A percentile compares a stretch with the other conserved stretches of the same genome.
These are phyloP conservation scores for Aspergillus puulaauensis DNA, from an alignment of 2,329 filamentous ascomycete genomes.

Conservation along the genomic window DNA sequence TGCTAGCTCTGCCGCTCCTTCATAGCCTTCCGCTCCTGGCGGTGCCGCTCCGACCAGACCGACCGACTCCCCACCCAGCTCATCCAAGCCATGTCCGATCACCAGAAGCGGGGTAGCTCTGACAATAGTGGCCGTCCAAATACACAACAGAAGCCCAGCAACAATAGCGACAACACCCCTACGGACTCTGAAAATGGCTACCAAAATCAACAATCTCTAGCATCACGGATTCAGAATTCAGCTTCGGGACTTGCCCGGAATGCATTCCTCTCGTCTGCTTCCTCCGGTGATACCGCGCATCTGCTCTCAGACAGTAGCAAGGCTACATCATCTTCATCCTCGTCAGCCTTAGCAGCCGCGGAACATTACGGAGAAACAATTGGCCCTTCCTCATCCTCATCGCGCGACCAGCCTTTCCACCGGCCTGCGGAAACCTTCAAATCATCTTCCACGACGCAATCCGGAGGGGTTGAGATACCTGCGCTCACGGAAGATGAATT, in stretches of 20 bases:
- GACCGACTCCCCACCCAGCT: slow-evolving; percentile 5
- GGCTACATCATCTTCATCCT: slow-evolving; percentile 17
- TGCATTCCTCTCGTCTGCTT: slow-evolving; percentile 26
- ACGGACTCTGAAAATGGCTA: slow-evolving; percentile 7
- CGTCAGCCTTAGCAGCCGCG: slow-evolving; percentile 20
- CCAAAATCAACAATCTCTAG: slow-evolving; percentile 23
- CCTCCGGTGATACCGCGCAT: slow-evolving; percentile 23
- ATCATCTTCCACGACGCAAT: slow-evolving; percentile 12
- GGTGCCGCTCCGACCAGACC: slow-evolving; percentile 2
- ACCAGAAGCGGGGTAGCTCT: slow-evolving; percentile 23
- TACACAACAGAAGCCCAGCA: slow-evolving; percentile 5
- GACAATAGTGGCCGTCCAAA: slow-evolving; percentile 14
- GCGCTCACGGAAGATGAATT: slow-evolving; percentile 25
- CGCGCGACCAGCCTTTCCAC: neutral
- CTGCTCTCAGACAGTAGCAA: slow-evolving; percentile 23
- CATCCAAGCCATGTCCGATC: slow-evolving; percentile 16
- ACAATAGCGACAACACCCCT: slow-evolving; percentile 4
- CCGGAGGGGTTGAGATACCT: slow-evolving; percentile 20
- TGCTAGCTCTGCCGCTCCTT: slow-evolving; percentile 1
- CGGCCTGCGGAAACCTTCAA: slow-evolving; percentile 23
- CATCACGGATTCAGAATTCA: slow-evolving; percentile 32
- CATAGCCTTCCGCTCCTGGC: neutral
- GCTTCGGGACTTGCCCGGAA: slow-evolving; percentile 35
- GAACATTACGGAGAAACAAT: slow-evolving; percentile 15
- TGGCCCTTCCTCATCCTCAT: slow-evolving; percentile 11